Percentiles rank a stretch among this genome's conserved stretches.
Evolutionary conservation across 805 yeast genomes (phyloP).

Genomic region (Wickerhamia fluorescens): DNA sequence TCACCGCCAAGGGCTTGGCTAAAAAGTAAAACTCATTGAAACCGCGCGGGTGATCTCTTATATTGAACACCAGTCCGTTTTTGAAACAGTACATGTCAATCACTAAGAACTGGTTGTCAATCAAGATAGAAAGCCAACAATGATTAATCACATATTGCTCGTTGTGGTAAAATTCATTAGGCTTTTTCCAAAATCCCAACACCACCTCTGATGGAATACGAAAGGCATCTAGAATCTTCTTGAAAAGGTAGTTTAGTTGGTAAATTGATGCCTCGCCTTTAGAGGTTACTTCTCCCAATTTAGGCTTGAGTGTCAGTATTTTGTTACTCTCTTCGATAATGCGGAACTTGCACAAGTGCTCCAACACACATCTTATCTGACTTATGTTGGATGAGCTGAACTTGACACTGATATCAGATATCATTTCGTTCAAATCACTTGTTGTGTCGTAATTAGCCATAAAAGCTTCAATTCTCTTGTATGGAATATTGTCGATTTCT

Average conservation of each 20-base stretch:
- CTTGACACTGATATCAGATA: conserved; percentile 35
- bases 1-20: conserved; percentile 63
- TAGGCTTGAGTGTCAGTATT: conserved; percentile 33
- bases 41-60: conserved; percentile 13
- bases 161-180: conserved; percentile 50
- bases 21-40: conserved; percentile 64
- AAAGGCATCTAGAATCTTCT: conserved; percentile 61
- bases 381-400: conserved; percentile 37
- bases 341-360: conserved; percentile 64
- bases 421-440: conserved; percentile 34
- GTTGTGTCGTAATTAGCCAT: conserved; percentile 20
- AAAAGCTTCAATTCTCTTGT: conserved; percentile 25
- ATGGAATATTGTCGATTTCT: conserved; percentile 7
- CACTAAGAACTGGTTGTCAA: conserved; percentile 74
- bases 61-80: conserved; percentile 24
- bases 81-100: conserved; percentile 50
- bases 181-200: conserved; percentile 76
- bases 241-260: conserved; percentile 73
- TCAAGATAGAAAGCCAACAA: conserved; percentile 76
- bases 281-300: conserved; percentile 35
- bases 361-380: conserved; percentile 52
- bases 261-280: conserved; percentile 54
- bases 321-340: conserved; percentile 32
- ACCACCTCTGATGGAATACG: conserved; percentile 72
- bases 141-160: conserved; percentile 62